A percentile compares a stretch with the other conserved stretches of the same genome.
phyloP scores from a whole-genome alignment of 148 eudicot genomes.

The Simmondsia chinensis region DNA sequence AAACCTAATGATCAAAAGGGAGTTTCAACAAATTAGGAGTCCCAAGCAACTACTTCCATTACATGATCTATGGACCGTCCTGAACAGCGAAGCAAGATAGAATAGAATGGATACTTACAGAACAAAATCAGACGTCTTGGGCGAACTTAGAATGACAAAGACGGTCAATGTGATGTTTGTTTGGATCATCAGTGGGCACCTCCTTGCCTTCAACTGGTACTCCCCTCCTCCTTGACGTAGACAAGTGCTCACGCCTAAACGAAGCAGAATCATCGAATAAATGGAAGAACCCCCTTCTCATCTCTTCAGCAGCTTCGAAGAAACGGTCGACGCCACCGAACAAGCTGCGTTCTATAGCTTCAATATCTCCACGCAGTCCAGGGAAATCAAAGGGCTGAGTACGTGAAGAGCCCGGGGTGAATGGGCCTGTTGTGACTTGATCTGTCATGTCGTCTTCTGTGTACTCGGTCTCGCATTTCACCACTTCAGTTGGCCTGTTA shows the following conservation, averaged over 20 bases:
- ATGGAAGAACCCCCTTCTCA: constrained; percentile 46
- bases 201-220: constrained; percentile 49
- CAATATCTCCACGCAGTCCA: constrained; percentile 67
- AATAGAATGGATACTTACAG: too few relatives aligned
- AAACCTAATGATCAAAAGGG: too few relatives aligned
- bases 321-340: constrained; percentile 50
- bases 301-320: constrained; percentile 75
- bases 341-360: constrained; percentile 52
- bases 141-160: too few relatives aligned
- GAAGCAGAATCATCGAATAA: constrained; percentile 30
- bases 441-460: constrained; percentile 85
- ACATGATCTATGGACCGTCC: too few relatives aligned
- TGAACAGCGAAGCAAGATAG: too few relatives aligned
- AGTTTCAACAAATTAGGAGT: too few relatives aligned
- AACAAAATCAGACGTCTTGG: too few relatives aligned
- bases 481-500: constrained; percentile 72
- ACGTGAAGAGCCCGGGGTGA: constrained; percentile 21
- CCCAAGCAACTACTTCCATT: too few relatives aligned
- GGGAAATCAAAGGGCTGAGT: constrained; percentile 45
- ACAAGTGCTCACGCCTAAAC: constrained; percentile 27
- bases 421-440: constrained; percentile 46
- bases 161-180: too few relatives aligned
- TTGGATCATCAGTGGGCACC: too few relatives aligned
- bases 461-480: constrained; percentile 71
- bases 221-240: constrained; percentile 31